phyloP scores from a whole-genome alignment of 2,329 filamentous ascomycete genomes.

The Exophiala spinifera region DNA sequence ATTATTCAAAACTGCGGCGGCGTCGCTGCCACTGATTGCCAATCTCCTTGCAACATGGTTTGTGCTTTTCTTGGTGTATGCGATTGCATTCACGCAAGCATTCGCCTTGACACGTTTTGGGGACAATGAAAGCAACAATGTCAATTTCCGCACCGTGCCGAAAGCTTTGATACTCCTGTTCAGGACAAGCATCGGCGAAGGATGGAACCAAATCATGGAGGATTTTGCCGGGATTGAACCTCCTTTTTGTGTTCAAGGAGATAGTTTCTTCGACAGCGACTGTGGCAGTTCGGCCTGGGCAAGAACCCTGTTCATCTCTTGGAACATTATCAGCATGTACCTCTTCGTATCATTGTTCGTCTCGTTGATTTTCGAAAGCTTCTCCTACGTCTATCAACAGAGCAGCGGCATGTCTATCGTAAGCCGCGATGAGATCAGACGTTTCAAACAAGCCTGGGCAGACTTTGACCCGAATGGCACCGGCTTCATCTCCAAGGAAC shows the following conservation, averaged over 20 bases:
- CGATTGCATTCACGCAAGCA: constrained; percentile 91
- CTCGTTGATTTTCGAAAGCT: constrained; percentile 97
- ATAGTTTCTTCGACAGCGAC: constrained; percentile 79
- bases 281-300: constrained; percentile 92
- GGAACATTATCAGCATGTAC: constrained; percentile 99
- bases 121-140: constrained; percentile 65
- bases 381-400: constrained; percentile 97
- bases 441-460: constrained; percentile 98
- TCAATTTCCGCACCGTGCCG: constrained; percentile 91
- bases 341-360: constrained; percentile 98
- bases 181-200: constrained; percentile 87
- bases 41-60: constrained; percentile 97
- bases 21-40: constrained; percentile 82
- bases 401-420: constrained; percentile 89
- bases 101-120: constrained; percentile 94
- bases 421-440: constrained; percentile 87
- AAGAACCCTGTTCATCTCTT: constrained; percentile 82
- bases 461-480: constrained; percentile 88
- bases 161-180: constrained; percentile 93
- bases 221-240: constrained; percentile 79
- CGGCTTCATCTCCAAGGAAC: constrained; percentile 85
- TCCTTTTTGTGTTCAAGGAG: constrained; percentile 72
- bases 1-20: constrained; percentile 96
- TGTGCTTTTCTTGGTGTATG: constrained; percentile 91
- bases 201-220: constrained; percentile 97